Conservation (phyloP, 169 alveolate genomes). For the Cryptosporidium baileyi region DNA sequence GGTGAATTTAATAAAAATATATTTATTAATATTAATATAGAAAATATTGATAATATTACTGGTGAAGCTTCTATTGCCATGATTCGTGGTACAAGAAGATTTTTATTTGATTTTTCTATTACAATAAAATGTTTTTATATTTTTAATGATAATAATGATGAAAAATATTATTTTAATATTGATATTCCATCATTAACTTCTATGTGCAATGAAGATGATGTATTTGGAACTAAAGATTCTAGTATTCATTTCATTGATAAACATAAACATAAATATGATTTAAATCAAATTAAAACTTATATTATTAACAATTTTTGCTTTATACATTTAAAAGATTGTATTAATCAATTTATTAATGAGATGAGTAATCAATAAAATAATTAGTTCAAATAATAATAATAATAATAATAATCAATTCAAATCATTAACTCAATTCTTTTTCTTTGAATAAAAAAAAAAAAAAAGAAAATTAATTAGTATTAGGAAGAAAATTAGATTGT, state of each 20-base stretch:
- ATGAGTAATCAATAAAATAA: no score
- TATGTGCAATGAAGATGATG: slow-evolving; percentile 64
- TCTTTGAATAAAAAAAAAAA: no score
- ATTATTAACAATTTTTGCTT: slow-evolving; percentile 20
- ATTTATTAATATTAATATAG: slow-evolving; percentile 71
- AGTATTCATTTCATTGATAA: neutral
- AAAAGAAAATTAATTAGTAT: no score
- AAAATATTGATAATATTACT: slow-evolving; percentile 75
- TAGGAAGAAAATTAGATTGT: no score
- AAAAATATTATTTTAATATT: neutral
- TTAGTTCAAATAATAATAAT: no score
- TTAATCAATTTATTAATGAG: neutral
- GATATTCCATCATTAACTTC: slow-evolving; percentile 53
- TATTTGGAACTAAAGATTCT: slow-evolving; percentile 43
- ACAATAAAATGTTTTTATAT: slow-evolving; percentile 7
- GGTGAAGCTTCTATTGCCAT: slow-evolving; percentile 85
- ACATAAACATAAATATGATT: neutral
- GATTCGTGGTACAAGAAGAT: slow-evolving; percentile 83
- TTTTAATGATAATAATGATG: neutral
- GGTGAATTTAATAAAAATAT: slow-evolving; percentile 62
- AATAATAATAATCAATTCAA: no score
- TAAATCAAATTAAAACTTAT: neutral
- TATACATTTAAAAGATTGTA: neutral
- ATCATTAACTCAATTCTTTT: no score
- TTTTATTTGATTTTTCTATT: slow-evolving; percentile 80